These are phyloP conservation scores for Lyophyllum shimeji DNA, from an alignment of 768 basidiomycete genomes.

Conservation along the genomic window DNA sequence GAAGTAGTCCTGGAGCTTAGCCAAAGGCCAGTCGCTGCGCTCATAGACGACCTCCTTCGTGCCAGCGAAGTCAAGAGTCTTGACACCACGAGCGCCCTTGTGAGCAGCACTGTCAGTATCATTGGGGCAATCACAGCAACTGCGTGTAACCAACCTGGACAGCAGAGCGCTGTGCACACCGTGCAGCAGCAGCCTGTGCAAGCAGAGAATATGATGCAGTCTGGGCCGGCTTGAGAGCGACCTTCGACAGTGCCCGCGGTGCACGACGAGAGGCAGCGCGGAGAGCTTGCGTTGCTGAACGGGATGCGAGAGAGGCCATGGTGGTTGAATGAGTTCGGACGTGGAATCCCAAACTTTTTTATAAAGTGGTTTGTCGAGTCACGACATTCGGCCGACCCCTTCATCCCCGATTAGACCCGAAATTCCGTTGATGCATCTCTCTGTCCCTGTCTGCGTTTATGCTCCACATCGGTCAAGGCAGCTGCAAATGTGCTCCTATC, in stretches of 20 bases:
- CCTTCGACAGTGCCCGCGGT: slow-evolving; percentile 46
- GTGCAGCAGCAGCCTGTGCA: slow-evolving; percentile 44
- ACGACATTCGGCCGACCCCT: slow-evolving; percentile 25
- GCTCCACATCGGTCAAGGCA: too few relatives aligned
- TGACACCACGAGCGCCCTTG: slow-evolving; percentile 74
- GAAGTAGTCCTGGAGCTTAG: slow-evolving; percentile 99
- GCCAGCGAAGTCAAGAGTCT: slow-evolving; percentile 96
- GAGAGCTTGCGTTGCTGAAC: slow-evolving; percentile 61
- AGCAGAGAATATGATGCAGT: slow-evolving; percentile 71
- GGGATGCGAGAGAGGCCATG: slow-evolving; percentile 67
- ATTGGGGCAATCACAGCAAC: slow-evolving; percentile 2
- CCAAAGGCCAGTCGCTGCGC: slow-evolving; percentile 95
- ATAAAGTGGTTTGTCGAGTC: slow-evolving; percentile 14
- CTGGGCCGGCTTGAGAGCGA: slow-evolving; percentile 41
- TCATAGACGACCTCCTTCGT: slow-evolving; percentile 93
- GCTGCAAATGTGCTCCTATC: too few relatives aligned
- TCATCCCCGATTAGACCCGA: slow-evolving; percentile 20
- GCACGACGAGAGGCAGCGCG: slow-evolving; percentile 67
- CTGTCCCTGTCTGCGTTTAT: neutral
- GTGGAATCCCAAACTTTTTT: slow-evolving; percentile 16
- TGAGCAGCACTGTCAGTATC: slow-evolving; percentile 9
- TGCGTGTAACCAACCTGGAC: slow-evolving; percentile 30
- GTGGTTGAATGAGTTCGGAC: slow-evolving; percentile 24
- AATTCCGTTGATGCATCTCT: neutral
- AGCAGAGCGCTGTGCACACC: slow-evolving; percentile 32